phyloP scores from a whole-genome alignment of 257 asterid genomes.

The Petrea volubilis region DNA sequence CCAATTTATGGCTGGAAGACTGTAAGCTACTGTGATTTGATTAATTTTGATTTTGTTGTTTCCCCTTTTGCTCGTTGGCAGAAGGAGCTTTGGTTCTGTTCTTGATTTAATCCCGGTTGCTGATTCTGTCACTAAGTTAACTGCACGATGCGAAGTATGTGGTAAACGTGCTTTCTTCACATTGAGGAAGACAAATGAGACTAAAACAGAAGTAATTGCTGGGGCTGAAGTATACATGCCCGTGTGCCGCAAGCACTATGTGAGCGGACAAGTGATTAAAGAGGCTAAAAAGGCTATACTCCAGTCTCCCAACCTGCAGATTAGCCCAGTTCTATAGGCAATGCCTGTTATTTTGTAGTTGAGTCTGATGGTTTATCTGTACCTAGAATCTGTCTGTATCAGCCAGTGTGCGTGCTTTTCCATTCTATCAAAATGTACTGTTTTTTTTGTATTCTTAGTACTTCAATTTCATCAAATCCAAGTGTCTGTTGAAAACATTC shows the following conservation, averaged over 20 bases:
- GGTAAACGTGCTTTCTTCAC: constrained; percentile 74
- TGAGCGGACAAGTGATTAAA: constrained; percentile 78
- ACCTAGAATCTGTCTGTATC: neutral
- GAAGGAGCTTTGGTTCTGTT: constrained; percentile 88
- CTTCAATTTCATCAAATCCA: neutral
- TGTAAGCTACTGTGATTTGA: neutral
- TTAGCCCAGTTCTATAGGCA: constrained; percentile 33
- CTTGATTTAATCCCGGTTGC: constrained; percentile 87
- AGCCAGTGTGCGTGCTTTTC: neutral
- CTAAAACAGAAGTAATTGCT: constrained; percentile 67
- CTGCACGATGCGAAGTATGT: constrained; percentile 80
- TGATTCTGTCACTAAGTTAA: constrained; percentile 80
- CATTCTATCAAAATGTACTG: neutral
- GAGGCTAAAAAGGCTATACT: constrained; percentile 66
- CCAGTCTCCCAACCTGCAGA: constrained; percentile 46
- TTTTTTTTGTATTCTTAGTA: neutral
- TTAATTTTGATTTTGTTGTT: neutral
- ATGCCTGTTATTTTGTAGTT: neutral
- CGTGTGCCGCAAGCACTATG: constrained; percentile 89
- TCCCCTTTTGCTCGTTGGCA: constrained; percentile 27
- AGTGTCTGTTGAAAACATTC: neutral
- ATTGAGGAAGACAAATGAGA: constrained; percentile 85
- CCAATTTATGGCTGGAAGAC: neutral
- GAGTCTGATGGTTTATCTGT: neutral
- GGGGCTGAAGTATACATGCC: constrained; percentile 98